These are phyloP conservation scores for Skeletonema tropicum DNA, from an alignment of 108 stramenopile species.

Conservation along the genomic window DNA sequence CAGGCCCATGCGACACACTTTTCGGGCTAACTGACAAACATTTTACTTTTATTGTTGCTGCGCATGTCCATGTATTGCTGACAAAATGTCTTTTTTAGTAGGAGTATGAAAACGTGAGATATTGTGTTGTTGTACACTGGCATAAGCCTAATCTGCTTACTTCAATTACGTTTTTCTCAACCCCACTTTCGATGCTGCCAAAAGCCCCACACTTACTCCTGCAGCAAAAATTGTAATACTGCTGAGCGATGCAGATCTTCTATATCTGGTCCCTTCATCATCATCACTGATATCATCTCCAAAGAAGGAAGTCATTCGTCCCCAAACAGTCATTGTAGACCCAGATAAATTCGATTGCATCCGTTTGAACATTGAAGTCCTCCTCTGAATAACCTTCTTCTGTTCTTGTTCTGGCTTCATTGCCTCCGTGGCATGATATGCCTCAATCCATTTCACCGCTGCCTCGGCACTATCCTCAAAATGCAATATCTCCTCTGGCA, in stretches of 20 bases:
- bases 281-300: slow-evolving; percentile 9
- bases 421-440: slow-evolving; percentile 24
- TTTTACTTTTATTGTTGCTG: no score
- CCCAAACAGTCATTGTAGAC: slow-evolving; percentile 25
- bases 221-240: neutral
- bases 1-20: no score
- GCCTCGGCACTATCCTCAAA: slow-evolving; percentile 67
- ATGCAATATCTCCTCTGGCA: slow-evolving; percentile 80
- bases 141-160: no score
- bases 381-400: slow-evolving; percentile 14
- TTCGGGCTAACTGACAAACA: no score
- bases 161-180: neutral
- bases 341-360: slow-evolving; percentile 46
- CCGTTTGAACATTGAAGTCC: slow-evolving; percentile 34
- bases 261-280: neutral
- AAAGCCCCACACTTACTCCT: neutral
- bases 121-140: no score
- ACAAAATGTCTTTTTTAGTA: no score
- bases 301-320: slow-evolving; percentile 41
- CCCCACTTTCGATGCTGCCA: neutral
- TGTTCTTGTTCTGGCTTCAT: slow-evolving; percentile 12
- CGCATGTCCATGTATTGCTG: no score
- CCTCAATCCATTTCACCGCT: slow-evolving; percentile 44
- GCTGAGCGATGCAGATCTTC: neutral
- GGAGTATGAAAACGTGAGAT: no score